Evolutionary conservation across 2,329 filamentous ascomycete species (phyloP).

Genomic region (Microdochium nivale): DNA sequence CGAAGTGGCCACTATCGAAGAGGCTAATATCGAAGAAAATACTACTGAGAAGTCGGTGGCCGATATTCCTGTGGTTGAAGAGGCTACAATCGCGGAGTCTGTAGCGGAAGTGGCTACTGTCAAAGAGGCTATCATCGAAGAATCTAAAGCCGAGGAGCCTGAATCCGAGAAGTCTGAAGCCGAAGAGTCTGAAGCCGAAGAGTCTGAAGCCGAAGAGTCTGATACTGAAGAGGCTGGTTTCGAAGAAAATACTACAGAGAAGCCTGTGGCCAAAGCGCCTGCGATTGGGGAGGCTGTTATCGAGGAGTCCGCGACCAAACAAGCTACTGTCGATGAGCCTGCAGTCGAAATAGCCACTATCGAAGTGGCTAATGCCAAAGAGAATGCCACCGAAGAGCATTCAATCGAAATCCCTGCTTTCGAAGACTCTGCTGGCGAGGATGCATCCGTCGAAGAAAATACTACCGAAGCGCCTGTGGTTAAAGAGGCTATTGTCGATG

Average conservation of each 20-base stretch:
- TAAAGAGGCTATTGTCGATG: background rate
- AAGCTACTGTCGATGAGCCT: background rate
- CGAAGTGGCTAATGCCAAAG: background rate
- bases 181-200: slow-evolving; percentile 2
- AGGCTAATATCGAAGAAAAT: too few species aligned
- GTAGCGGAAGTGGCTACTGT: too few species aligned
- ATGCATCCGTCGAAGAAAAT: slow-evolving; percentile 1
- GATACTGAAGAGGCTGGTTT: background rate
- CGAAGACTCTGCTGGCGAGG: background rate
- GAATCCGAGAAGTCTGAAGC: background rate
- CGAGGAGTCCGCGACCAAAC: slow-evolving; percentile 4
- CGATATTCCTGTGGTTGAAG: too few species aligned
- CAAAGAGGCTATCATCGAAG: too few species aligned
- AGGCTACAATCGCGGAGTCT: too few species aligned
- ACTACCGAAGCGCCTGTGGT: background rate
- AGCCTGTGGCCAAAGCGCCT: background rate
- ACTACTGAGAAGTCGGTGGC: too few species aligned
- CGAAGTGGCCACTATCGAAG: slow-evolving; percentile 2
- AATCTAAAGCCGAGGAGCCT: too few species aligned
- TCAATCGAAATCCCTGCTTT: background rate
- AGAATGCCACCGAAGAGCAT: background rate
- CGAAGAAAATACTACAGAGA: slow-evolving; percentile 1
- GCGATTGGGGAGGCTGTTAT: background rate
- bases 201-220: slow-evolving; percentile 3
- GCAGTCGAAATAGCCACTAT: background rate